These are phyloP conservation scores for Arthrobotrys iridis DNA, from an alignment of 2,329 filamentous ascomycete species.

Conservation along the genomic window DNA sequence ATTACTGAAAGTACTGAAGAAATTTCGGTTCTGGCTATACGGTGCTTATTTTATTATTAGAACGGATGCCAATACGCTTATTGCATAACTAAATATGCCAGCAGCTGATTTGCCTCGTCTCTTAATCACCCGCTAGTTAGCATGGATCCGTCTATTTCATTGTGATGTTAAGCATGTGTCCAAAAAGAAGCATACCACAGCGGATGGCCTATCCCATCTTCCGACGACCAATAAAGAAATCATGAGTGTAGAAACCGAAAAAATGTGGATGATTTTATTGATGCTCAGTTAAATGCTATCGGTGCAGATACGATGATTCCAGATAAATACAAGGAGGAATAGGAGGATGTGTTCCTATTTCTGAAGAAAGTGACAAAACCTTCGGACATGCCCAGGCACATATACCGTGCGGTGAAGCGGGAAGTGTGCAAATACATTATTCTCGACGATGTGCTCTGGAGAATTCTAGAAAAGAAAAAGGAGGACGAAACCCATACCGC, in stretches of 20 bases:
- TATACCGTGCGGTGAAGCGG: not conserved
- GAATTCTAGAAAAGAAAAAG: not conserved
- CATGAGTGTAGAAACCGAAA: not conserved
- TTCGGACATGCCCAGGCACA: not conserved
- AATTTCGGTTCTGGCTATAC: not conserved
- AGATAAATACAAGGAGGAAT: not conserved
- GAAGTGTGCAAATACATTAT: not conserved
- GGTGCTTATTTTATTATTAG: not conserved
- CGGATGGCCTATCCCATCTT: not conserved
- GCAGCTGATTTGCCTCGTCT: not conserved
- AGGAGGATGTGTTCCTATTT: not conserved
- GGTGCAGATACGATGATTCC: not conserved
- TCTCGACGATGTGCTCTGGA: not conserved
- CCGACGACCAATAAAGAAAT: not conserved
- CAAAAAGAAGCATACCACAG: slow-evolving; percentile 1
- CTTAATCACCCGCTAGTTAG: not conserved
- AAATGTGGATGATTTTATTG: not conserved
- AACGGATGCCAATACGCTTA: not conserved
- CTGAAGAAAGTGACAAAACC: not conserved
- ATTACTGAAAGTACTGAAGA: slow-evolving; percentile 1
- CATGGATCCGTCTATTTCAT: slow-evolving; percentile 2
- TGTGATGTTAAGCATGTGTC: not conserved
- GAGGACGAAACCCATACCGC: not conserved
- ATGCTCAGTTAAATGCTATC: not conserved
- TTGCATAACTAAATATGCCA: not conserved